Percentiles rank a stretch among this genome's conserved stretches.
Conservation (phyloP, 805 yeast genomes). For the Candida ascalaphidarum region DNA sequence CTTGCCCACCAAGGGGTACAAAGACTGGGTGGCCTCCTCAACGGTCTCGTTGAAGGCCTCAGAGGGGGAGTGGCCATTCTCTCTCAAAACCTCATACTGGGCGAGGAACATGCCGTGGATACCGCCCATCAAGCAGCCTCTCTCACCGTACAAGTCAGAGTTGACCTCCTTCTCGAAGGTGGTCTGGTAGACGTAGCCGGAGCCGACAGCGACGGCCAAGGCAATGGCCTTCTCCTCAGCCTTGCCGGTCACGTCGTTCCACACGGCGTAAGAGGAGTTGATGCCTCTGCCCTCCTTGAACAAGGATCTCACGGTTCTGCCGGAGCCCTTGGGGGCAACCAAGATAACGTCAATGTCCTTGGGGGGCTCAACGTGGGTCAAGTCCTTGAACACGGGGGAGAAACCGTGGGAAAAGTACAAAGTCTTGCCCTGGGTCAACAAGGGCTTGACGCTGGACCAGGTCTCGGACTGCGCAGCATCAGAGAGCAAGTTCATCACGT, state of each 20-base stretch:
- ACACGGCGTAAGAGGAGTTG: slow-evolving; percentile 98
- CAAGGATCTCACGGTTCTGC: slow-evolving; percentile 98
- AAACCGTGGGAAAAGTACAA: slow-evolving; percentile 99
- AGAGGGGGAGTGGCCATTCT: slow-evolving; percentile 99
- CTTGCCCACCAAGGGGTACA: slow-evolving; percentile 97
- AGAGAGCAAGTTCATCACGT: slow-evolving; percentile 94
- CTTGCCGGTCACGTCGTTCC: slow-evolving; percentile 98
- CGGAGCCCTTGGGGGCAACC: slow-evolving; percentile 99
- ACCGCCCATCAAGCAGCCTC: slow-evolving; percentile 99
- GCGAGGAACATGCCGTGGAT: slow-evolving; percentile 99
- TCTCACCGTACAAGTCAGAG: slow-evolving; percentile 99
- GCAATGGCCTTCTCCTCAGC: slow-evolving; percentile 99
- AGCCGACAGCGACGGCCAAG: slow-evolving; percentile 97
- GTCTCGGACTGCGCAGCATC: slow-evolving; percentile 99
- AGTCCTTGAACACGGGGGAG: slow-evolving; percentile 97
- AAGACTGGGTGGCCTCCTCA: slow-evolving; percentile 99
- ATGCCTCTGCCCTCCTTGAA: slow-evolving; percentile 99
- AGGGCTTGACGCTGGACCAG: slow-evolving; percentile 81
- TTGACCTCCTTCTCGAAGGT: slow-evolving; percentile 98
- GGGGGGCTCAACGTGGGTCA: slow-evolving; percentile 96
- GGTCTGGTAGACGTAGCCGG: slow-evolving; percentile 99
- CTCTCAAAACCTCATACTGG: slow-evolving; percentile 99
- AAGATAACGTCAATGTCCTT: slow-evolving; percentile 90
- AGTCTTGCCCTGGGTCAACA: slow-evolving; percentile 94
- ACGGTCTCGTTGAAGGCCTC: slow-evolving; percentile 99